Conservation (phyloP, 768 basidiomycete genomes). For the Trametes coccinea region DNA sequence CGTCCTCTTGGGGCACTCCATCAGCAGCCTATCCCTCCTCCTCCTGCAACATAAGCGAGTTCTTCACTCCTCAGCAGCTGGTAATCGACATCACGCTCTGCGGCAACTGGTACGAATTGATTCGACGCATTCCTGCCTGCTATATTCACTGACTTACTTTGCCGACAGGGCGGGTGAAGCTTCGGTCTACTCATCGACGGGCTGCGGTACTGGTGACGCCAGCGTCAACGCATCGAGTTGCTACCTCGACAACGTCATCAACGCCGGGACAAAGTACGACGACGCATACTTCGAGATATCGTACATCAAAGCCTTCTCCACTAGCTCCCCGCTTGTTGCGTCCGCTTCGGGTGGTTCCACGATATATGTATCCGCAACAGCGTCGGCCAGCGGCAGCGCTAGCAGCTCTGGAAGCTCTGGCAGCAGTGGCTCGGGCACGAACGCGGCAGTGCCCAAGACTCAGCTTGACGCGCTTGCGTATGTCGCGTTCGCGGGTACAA, state of each 20-base stretch:
- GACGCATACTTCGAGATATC: slow-evolving; percentile 62
- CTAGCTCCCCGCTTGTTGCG: slow-evolving; percentile 19
- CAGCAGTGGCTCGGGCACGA: background rate
- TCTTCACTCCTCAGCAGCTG: slow-evolving; percentile 51
- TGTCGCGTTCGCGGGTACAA: slow-evolving; percentile 4
- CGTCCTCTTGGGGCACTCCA: slow-evolving; percentile 46
- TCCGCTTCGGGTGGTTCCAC: slow-evolving; percentile 7
- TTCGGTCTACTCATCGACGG: slow-evolving; percentile 45
- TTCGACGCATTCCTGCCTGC: too few relatives aligned
- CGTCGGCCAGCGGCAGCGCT: slow-evolving; percentile 8
- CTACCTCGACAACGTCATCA: slow-evolving; percentile 53
- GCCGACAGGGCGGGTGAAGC: slow-evolving; percentile 51
- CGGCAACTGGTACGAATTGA: slow-evolving; percentile 45
- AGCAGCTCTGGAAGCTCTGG: background rate
- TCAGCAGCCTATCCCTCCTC: slow-evolving; percentile 43
- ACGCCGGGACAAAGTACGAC: slow-evolving; percentile 45
- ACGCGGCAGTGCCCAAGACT: background rate
- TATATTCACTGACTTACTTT: too few relatives aligned
- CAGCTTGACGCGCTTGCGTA: background rate
- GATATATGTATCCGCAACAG: slow-evolving; percentile 14
- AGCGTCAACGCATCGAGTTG: slow-evolving; percentile 39
- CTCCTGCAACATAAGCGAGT: slow-evolving; percentile 45
- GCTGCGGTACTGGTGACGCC: slow-evolving; percentile 32
- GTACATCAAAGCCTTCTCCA: slow-evolving; percentile 55
- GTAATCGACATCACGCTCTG: slow-evolving; percentile 61